Conservation (phyloP, 495 filamentous ascomycete species). For the Bombardia bombarda region DNA sequence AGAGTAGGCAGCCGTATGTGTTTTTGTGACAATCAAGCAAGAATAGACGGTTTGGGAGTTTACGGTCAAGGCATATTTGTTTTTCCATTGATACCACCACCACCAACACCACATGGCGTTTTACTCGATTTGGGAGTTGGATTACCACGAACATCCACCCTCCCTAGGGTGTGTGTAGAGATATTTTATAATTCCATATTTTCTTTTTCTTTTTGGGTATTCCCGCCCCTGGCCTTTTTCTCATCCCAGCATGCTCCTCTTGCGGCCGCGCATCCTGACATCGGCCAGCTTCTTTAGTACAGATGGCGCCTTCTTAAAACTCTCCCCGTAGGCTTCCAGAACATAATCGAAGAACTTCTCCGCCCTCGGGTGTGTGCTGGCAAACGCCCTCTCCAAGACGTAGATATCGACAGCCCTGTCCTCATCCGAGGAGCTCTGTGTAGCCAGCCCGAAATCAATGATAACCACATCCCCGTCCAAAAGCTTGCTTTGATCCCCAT, state of each 20-base stretch:
- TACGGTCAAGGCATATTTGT: not conserved
- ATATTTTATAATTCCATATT: no score
- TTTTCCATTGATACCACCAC: not conserved
- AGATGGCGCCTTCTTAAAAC: constrained; percentile 42
- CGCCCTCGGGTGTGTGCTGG: constrained; percentile 83
- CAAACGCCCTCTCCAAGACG: constrained; percentile 93
- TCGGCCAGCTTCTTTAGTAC: constrained; percentile 73
- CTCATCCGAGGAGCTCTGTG: constrained; percentile 75
- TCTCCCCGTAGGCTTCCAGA: constrained; percentile 45
- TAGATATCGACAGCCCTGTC: constrained; percentile 96
- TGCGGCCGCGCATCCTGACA: constrained; percentile 91
- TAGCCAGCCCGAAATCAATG: constrained; percentile 93
- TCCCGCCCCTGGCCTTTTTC: no score
- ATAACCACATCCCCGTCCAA: constrained; percentile 70
- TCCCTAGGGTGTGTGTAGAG: no score
- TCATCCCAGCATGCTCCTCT: constrained; percentile 92
- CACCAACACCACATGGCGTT: not conserved
- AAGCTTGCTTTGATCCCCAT: no score
- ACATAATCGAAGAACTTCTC: constrained; percentile 63
- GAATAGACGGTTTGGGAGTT: constrained; percentile 5
- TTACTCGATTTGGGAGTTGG: not conserved
- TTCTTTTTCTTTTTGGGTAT: constrained; percentile 2
- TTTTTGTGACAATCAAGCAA: not conserved
- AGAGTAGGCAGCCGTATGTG: constrained; percentile 1
- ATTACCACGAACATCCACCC: no score